Evolutionary conservation across 2,329 filamentous ascomycete genomes (phyloP).

Genomic region (Aspergillus amoenus): DNA sequence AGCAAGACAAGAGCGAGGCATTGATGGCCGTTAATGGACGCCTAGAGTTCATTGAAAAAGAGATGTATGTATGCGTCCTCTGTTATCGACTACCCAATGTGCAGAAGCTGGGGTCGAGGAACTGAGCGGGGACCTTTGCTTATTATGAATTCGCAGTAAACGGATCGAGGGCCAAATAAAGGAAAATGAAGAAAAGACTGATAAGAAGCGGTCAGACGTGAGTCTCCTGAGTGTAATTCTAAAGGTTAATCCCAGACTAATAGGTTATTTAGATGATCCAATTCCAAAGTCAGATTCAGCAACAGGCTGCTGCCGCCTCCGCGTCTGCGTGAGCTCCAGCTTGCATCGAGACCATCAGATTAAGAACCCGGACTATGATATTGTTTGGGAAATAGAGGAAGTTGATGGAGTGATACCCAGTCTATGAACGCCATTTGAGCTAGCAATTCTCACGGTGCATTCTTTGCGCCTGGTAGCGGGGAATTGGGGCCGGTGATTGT

Average conservation of each 20-base stretch:
- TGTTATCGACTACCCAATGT: not conserved
- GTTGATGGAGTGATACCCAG: not conserved
- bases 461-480: not conserved
- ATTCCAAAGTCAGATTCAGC: constrained; percentile 39
- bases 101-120: not conserved
- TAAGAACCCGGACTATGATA: not conserved
- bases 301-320: constrained; percentile 31
- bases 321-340: constrained; percentile 30
- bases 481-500: not conserved
- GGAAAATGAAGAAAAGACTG: constrained; percentile 63
- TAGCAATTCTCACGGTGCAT: not conserved
- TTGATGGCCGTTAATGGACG: constrained; percentile 87
- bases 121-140: constrained; percentile 2
- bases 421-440: not conserved
- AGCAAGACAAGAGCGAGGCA: constrained; percentile 90
- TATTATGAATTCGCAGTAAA: constrained; percentile 47
- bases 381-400: not conserved
- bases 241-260: constrained; percentile 14
- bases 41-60: constrained; percentile 87
- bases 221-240: constrained; percentile 15
- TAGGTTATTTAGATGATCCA: constrained; percentile 34
- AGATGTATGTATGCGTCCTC: constrained; percentile 66
- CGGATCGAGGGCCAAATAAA: constrained; percentile 66
- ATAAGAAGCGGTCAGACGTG: constrained; percentile 66
- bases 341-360: not conserved